Evolutionary conservation across 2,329 filamentous ascomycete species (phyloP), one percentile per base, ranked within the genome.

Genomic region (Fusarium dimerum): DNA sequence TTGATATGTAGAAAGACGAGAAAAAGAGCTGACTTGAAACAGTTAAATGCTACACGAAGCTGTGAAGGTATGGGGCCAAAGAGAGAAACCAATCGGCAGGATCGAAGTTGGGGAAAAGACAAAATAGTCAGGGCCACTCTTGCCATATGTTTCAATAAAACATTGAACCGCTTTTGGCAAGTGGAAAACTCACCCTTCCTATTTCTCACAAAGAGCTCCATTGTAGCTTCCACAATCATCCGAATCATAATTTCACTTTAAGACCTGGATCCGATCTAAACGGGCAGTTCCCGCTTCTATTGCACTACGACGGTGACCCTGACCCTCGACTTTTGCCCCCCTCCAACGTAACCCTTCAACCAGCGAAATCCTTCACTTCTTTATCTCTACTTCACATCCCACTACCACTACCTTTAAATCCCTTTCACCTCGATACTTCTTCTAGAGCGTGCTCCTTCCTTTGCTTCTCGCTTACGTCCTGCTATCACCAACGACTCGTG

Each of bases 211-310:
- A 15, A 38, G 17, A 30, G 43, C 44, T 39, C 17, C 29, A 50
- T 44, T 40, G 34, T 26, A 48, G 47, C 44, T 40, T 42, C 54
- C 40, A 36, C 32, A 15, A 36, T 5, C 32, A 11, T 36, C 34
- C n/a, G 18, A 12, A 32, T 30, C 34, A 41, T 17, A 34, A 17
- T 50, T 15, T 29, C 29, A 38, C 20, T 8, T 20, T 18, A 15
- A 45, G 46, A 43, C 41, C 42, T 49, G 46, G 52, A 47, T 47
- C 32, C 39, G 34, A 49, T 50, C 40, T 46, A 30, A 50, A 43
- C 39, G 32, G 32, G 32, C 32, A 15, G 39, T 45, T 41, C 20
- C 20, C 20, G 38, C 41, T 17, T n/a, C 43, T 46, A 39, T 39
- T 46, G 43, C 8, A 32, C 20, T 26, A 7, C 20, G 7, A 26